These are phyloP conservation scores for Paradendryphiella salina DNA, from an alignment of 2,329 filamentous ascomycete species.

Conservation along the genomic window DNA sequence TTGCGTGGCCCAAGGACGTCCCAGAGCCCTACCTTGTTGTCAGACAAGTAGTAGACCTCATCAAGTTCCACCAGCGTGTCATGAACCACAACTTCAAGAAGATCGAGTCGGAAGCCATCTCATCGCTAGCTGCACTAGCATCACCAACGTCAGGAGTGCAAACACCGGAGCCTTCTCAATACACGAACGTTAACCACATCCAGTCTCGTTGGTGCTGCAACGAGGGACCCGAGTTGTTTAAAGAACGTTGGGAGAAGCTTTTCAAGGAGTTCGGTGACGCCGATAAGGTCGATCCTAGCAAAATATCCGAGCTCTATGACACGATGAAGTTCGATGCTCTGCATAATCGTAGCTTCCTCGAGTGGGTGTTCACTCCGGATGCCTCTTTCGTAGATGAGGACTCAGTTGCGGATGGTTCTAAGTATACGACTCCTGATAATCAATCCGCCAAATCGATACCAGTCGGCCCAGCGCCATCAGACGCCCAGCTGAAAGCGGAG, in stretches of 20 bases:
- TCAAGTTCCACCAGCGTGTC: conserved; percentile 94
- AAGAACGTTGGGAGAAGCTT: conserved; percentile 96
- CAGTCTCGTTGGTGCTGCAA: conserved; percentile 95
- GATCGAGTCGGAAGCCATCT: conserved; percentile 67
- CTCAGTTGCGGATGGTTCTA: conserved; percentile 40
- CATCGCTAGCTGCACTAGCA: conserved; percentile 57
- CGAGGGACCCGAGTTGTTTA: conserved; percentile 92
- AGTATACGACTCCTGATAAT: conserved; percentile 35
- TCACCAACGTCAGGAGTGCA: conserved; percentile 36
- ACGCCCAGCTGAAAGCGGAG: conserved; percentile 37
- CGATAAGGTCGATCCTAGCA: conserved; percentile 97
- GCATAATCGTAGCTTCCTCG: conserved; percentile 93
- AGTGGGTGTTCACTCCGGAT: conserved; percentile 95
- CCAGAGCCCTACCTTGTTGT: conserved; percentile 94
- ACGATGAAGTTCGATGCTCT: conserved; percentile 99
- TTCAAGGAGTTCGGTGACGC: conserved; percentile 96
- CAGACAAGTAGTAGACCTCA: conserved; percentile 86
- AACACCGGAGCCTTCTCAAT: conserved; percentile 46
- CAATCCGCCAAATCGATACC: conserved; percentile 30
- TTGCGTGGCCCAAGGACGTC: conserved; percentile 95
- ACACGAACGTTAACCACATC: conserved; percentile 55
- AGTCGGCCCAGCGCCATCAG: conserved; percentile 36
- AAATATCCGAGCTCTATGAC: conserved; percentile 97
- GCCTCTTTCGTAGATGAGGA: conserved; percentile 73
- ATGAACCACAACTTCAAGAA: conserved; percentile 94